Base-by-base conservation (phyloP, 2,329 filamentous ascomycete species). In the Parastagonospora avenae region DNA sequence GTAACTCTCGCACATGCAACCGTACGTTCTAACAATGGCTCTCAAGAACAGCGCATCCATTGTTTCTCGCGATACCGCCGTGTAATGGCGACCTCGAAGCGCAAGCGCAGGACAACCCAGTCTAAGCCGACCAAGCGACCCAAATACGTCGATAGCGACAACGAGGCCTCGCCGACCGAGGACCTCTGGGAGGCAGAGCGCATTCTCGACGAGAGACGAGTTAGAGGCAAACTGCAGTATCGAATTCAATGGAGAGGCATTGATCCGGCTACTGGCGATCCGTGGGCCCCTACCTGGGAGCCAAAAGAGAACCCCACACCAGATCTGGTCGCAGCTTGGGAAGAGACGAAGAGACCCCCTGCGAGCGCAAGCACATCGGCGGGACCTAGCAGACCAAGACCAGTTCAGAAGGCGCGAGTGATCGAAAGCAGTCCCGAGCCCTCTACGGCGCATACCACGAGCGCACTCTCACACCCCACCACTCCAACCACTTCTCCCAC, bases 201-300 rank as follows among this genome's bases (percentile, higher is more conserved):
- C 29, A 67, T 70, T 24, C 40, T 64, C 0, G 48, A 59, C 4
- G 58, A 68, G 46, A 42, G 31, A 3, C 33, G 43, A 0, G 30
- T 74, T 39, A 63, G 61, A 9, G 53, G 57, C 8, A 54, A 74
- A 8, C 41, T 52, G 4, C 39, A 59, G n/a, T 87, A 85, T 57
- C 64, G 76, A 2, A 78, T 87, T 46, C 79, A 85, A 61, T 87
- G 85, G 85, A 78, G 76, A 41, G 77, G 80, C 51, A 46, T 44
- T 44, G 71, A 85, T 60, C 70, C 76, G n/a, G 52, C 59, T 2
- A 82, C 81, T 33, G 81, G 80, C 14, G 64, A 78, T 53, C 52
- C 55, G 1, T 86, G 79, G 62, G 48, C 69, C 2, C 79, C 78
- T 8, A 80, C 72, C 41, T 87, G 85, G 85, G 83, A 78, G 43